Base-by-base conservation (phyloP, 2,329 filamentous ascomycete species). In the Fusarium nelsonii region DNA sequence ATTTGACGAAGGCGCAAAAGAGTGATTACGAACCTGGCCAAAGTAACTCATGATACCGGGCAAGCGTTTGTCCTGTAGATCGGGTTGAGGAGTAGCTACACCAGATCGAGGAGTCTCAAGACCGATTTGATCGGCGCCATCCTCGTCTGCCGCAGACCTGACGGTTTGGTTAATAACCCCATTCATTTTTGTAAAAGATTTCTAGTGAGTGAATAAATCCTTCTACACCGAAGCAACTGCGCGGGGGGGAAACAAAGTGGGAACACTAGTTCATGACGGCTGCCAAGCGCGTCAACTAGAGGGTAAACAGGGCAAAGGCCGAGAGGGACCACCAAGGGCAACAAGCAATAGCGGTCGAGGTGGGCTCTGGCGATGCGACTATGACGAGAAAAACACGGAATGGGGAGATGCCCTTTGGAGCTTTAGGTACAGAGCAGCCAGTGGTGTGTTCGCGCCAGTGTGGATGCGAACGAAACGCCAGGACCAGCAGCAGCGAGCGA, bases 1-100 rank as follows among this genome's bases (percentile, higher is more conserved):
- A 79, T 78, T 75, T 80, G 80, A 79, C 68, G 65, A 73, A 69
- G 64, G 69, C 64, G 58, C 79, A 86, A 87, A 87, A 90, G 90
- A 89, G 85, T 88, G 89, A 86, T 88, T 88, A 97, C 96, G 91
- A 97, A 99, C 96, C 95, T 99, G 96, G 85, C 91, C 92, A 88
- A 98, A 97, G 87, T 96, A 97, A 86, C 91, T 97, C 87, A 96
- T 91, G 84, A 98, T 97, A 79, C 94, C 93, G 73, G 96, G 96
- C 78, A 97, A 86, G 82, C 96, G 92, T 84, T 97, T 97, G 84
- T 99, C 96, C 77, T 92, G 91, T 69, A 92, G 91, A 82, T 98
- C 95, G 73, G 96, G 96, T 77, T 94, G 92, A 73, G 96, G 96
- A 68, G 96, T 99, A 72, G 93, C 92, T 80, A 97, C 89, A 77